Evolutionary conservation across 805 yeast genomes (phyloP).

Genomic region (Wickerhamiella vanderwaltii): DNA sequence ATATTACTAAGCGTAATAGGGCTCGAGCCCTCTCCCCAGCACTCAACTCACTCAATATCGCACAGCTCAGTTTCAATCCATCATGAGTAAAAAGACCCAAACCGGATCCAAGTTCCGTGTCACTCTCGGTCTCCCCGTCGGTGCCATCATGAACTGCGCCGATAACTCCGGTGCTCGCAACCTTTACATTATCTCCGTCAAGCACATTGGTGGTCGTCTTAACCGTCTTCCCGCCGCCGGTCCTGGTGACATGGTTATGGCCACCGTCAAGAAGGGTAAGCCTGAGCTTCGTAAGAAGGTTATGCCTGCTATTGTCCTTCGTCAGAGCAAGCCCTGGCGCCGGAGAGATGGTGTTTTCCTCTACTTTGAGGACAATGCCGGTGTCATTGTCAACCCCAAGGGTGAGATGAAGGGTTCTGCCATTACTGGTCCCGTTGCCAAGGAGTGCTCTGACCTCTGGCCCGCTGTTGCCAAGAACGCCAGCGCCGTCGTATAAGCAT

Average conservation of each 20-base stretch:
- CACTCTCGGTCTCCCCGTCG: slow-evolving; percentile 99
- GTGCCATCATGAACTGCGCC: slow-evolving; percentile 99
- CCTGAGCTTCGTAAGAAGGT: slow-evolving; percentile 99
- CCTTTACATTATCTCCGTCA: slow-evolving; percentile 96
- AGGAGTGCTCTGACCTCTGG: slow-evolving; percentile 99
- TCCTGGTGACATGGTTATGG: slow-evolving; percentile 75
- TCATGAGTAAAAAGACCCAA: slow-evolving; percentile 22
- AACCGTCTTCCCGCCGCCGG: slow-evolving; percentile 99
- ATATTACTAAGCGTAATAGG: no score
- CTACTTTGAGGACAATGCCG: slow-evolving; percentile 99
- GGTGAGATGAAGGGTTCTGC: slow-evolving; percentile 99
- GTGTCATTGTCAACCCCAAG: slow-evolving; percentile 99
- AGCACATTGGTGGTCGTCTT: slow-evolving; percentile 98
- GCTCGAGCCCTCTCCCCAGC: background rate
- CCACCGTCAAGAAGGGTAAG: slow-evolving; percentile 99
- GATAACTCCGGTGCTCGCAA: slow-evolving; percentile 99
- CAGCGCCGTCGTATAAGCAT: slow-evolving; percentile 93
- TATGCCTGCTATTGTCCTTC: slow-evolving; percentile 98
- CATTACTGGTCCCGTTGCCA: slow-evolving; percentile 99
- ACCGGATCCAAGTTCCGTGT: slow-evolving; percentile 93
- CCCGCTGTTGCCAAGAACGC: slow-evolving; percentile 99
- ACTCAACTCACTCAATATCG: background rate
- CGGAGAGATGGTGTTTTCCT: slow-evolving; percentile 99
- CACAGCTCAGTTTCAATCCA: slow-evolving; percentile 5
- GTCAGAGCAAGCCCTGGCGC: slow-evolving; percentile 99